Evolutionary conservation across 2,329 filamentous ascomycete genomes (phyloP).

Genomic region (Blastomyces parvus): DNA sequence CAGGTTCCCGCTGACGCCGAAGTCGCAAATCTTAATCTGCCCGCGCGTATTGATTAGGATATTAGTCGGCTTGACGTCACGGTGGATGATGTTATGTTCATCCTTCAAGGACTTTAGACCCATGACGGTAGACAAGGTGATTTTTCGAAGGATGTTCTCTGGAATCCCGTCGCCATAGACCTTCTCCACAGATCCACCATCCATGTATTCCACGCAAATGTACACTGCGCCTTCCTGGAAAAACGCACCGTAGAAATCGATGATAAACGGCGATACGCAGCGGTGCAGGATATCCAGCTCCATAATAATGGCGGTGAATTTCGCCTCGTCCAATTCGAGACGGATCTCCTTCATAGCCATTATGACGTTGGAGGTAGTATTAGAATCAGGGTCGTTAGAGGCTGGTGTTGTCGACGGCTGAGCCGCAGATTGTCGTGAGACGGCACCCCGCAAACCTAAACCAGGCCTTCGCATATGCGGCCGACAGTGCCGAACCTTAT

Average conservation of each 20-base stretch:
- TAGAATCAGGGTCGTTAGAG: slow-evolving; percentile 20
- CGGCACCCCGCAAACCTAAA: slow-evolving; percentile 46
- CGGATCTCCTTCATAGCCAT: slow-evolving; percentile 99
- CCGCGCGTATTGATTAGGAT: slow-evolving; percentile 84
- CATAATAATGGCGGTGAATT: slow-evolving; percentile 95
- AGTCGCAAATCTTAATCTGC: slow-evolving; percentile 97
- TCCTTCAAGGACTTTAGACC: slow-evolving; percentile 91
- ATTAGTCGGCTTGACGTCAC: slow-evolving; percentile 98
- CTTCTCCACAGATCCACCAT: slow-evolving; percentile 95
- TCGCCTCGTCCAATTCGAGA: slow-evolving; percentile 88
- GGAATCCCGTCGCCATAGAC: slow-evolving; percentile 84
- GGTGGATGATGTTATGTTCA: slow-evolving; percentile 97
- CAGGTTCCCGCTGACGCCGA: slow-evolving; percentile 91
- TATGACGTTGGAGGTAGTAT: slow-evolving; percentile 51
- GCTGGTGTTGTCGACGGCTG: slow-evolving; percentile 21
- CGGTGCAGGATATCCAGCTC: slow-evolving; percentile 93
- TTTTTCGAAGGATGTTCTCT: slow-evolving; percentile 78
- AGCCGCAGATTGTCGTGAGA: slow-evolving; percentile 10
- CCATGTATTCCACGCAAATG: slow-evolving; percentile 99
- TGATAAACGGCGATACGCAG: slow-evolving; percentile 90
- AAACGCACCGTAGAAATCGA: slow-evolving; percentile 97
- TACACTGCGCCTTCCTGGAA: slow-evolving; percentile 98
- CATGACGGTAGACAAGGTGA: slow-evolving; percentile 80
- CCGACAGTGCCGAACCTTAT: slow-evolving; percentile 84
- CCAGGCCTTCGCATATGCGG: slow-evolving; percentile 53